Percentiles rank a stretch among this genome's conserved stretches.
Conservation (phyloP, 2,329 filamentous ascomycete species). For the Rugonectria rugulosa region DNA sequence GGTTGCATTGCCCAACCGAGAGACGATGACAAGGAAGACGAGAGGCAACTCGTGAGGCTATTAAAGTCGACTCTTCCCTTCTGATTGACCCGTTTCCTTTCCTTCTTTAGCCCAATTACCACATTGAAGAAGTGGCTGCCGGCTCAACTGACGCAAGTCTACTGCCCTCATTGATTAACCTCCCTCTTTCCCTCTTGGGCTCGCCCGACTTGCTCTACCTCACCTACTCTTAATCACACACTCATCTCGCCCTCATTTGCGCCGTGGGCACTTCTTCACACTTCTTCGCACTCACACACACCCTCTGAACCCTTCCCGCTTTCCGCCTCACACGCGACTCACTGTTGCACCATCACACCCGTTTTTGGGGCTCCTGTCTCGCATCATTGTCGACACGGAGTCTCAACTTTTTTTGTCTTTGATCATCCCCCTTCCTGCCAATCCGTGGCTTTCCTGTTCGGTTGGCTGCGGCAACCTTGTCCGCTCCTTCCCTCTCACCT, state of each 20-base stretch:
- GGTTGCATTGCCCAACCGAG: slow-evolving; percentile 18
- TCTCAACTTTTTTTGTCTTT: slow-evolving; percentile 26
- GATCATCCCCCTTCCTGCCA: slow-evolving; percentile 1
- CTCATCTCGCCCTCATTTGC: too few species aligned
- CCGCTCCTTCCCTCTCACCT: slow-evolving; percentile 23
- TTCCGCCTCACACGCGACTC: slow-evolving; percentile 32
- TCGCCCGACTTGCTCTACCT: slow-evolving; percentile 6
- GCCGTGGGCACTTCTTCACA: too few species aligned
- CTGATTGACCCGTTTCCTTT: neutral
- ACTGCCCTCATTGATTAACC: slow-evolving; percentile 4
- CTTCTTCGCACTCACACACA: slow-evolving; percentile 2
- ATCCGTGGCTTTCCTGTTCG: slow-evolving; percentile 27
- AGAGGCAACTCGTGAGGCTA: slow-evolving; percentile 13
- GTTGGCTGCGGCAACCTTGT: slow-evolving; percentile 34
- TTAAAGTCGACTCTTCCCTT: slow-evolving; percentile 29
- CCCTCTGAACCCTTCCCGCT: slow-evolving; percentile 21
- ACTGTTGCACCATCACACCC: slow-evolving; percentile 37
- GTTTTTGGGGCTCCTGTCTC: slow-evolving; percentile 33
- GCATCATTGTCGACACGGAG: slow-evolving; percentile 17
- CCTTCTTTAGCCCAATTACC: neutral
- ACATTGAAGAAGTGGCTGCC: neutral
- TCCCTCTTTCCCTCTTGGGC: neutral
- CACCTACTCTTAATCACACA: slow-evolving; percentile 6
- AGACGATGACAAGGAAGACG: slow-evolving; percentile 21
- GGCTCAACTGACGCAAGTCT: neutral